Percentiles rank a stretch among this genome's conserved stretches.
Conservation (phyloP, 1,284 basidiomycete species). For the Ceratobasidium sp. region DNA sequence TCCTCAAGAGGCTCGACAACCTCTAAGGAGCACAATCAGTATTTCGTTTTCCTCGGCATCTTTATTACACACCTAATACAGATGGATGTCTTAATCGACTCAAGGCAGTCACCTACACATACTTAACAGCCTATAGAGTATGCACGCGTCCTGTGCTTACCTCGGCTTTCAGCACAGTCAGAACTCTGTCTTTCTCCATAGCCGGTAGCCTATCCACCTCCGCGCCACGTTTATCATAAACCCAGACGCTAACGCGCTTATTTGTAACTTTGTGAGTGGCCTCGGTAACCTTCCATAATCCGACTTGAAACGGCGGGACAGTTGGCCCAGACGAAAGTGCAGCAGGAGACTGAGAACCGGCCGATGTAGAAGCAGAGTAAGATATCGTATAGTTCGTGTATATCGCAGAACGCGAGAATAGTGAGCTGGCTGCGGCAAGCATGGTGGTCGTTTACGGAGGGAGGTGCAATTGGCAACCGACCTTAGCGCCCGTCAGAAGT, state of each 20-base stretch:
- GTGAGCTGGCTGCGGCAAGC: constrained; percentile 91
- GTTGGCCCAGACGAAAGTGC: constrained; percentile 62
- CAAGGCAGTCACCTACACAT: constrained; percentile 82
- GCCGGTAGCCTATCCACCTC: constrained; percentile 79
- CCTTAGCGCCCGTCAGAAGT: neutral
- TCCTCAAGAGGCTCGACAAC: constrained; percentile 99
- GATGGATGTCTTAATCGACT: constrained; percentile 93
- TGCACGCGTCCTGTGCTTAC: constrained; percentile 64
- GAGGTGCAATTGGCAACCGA: constrained; percentile 1
- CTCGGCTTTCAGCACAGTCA: constrained; percentile 91
- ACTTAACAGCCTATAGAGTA: neutral
- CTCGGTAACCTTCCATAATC: constrained; percentile 87
- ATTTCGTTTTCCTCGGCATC: neutral
- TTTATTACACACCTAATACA: constrained; percentile 75
- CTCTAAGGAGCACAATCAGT: constrained; percentile 65
- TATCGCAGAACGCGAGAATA: constrained; percentile 89
- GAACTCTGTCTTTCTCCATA: constrained; percentile 74
- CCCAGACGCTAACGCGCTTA: constrained; percentile 92
- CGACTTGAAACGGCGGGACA: constrained; percentile 74
- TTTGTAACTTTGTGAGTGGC: constrained; percentile 89
- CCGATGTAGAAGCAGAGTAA: constrained; percentile 51
- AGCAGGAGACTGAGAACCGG: constrained; percentile 57
- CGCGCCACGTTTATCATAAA: constrained; percentile 83
- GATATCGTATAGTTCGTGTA: constrained; percentile 84
- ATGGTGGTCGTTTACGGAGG: constrained; percentile 60